Evolutionary conservation across 139 green algal species (phyloP), one percentile per base, ranked within the genome.

Genomic region (Desmodesmus armatus): DNA sequence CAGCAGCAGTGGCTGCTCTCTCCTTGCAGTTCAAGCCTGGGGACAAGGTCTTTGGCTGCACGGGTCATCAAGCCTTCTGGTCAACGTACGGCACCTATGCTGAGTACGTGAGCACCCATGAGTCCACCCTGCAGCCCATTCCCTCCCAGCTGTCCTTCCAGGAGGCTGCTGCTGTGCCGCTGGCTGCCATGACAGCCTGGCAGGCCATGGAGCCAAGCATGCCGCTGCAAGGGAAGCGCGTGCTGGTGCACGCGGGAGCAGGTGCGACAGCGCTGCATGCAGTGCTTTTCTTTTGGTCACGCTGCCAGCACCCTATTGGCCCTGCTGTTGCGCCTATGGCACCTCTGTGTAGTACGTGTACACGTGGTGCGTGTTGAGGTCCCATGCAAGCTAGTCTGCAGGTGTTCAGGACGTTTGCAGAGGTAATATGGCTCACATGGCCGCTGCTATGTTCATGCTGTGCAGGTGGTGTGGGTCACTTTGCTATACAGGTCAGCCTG

Each of bases 21-120:
- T 53, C n/a, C 11, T 5, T 86, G 60, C 87, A 90, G 87, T 92
- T 91, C 84, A 88, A 91, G 78, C 72, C 83, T 23, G 89, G 89
- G 4, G 89, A 92, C 73, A 60, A 83, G 0, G 89, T 92, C 29
- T 75, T 90, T 73, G 80, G 66, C 3, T 83, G 62, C 79, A 87
- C 80, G 0, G 87, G 69, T 2, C 75, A 85, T 4, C n/a, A 80
- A 19, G 21, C 77, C 3, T 43, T 35, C n/a, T 87, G 81, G 81
- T 41, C 27, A 19, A 77, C 81, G 3, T 87, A 82, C 40, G 81
- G 88, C 73, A 87, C 86, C 3, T 89, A 89, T 66, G 87, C 87
- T 21, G 89, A 89, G 89, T 75, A 85, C 6, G 73, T 80, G 1
- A 37, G 51, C 21, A 69, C 69, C 5, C 65, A 71, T 1, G 79